Percentiles rank a stretch among this genome's conserved stretches.
These are phyloP conservation scores for Lachnum nothofagi DNA, from an alignment of 2,329 filamentous ascomycete species.

Conservation along the genomic window DNA sequence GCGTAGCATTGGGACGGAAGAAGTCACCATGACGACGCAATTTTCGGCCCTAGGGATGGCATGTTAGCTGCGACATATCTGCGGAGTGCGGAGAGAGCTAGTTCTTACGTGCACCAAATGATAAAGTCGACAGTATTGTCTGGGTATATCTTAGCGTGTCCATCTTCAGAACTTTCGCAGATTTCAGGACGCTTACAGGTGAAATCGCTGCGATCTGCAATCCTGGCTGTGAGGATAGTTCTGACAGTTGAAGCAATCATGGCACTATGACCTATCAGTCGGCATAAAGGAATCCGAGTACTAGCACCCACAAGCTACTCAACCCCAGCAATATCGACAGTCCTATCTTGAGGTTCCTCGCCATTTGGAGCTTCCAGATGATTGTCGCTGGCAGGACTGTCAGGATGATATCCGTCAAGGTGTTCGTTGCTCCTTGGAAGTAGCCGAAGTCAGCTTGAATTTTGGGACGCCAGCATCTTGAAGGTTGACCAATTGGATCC, in stretches of 20 bases:
- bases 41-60: conserved; percentile 3
- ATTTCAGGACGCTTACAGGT: conserved; percentile 7
- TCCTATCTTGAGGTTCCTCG: conserved; percentile 7
- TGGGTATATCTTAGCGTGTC: too few species aligned
- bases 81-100: neutral
- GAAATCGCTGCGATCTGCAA: conserved; percentile 11
- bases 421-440: conserved; percentile 7
- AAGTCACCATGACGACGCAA: conserved; percentile 9
- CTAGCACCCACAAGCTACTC: conserved; percentile 10
- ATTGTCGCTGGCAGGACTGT: conserved; percentile 11
- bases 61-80: neutral
- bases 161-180: neutral
- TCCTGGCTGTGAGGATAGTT: conserved; percentile 6
- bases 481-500: conserved; percentile 6
- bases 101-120: conserved; percentile 5
- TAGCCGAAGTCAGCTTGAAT: conserved; percentile 5
- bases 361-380: conserved; percentile 13
- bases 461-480: neutral
- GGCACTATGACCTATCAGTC: conserved; percentile 3
- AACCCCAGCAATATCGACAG: conserved; percentile 9
- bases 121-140: conserved; percentile 10
- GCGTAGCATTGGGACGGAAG: conserved; percentile 10
- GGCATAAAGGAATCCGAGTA: neutral
- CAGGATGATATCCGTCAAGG: conserved; percentile 10
- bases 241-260: conserved; percentile 13